Base-by-base conservation (phyloP, 768 basidiomycete genomes). In the Leccinum imitatum region DNA sequence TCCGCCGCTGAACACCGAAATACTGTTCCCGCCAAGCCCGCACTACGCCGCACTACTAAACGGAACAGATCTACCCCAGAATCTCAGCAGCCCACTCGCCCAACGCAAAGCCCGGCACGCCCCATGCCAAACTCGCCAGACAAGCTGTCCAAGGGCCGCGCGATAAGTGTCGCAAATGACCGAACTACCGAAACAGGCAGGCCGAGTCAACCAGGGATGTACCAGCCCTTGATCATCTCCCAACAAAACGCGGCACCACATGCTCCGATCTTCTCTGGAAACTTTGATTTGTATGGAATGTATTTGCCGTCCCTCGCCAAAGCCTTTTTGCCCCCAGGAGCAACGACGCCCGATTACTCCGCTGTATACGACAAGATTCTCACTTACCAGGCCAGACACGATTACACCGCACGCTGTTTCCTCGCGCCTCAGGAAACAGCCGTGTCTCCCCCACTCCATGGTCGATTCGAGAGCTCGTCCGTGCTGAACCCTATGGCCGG, bases 211-310 rank as follows among this genome's bases (percentile, higher is more conserved):
- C 54, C 58, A 7, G 53, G 33, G 19, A 21, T 56, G 39, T 58
- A 17, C n/a, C 63, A 67, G 5, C 61, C 64, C 30, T 8, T 58
- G 1, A 19, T 62, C 14, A 33, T 59, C 10, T 33, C 53, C 2
- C 64, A 66, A 44, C 61, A 56, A 13, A 27, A 11, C 37, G n/a
- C 53, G n/a, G 14, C 61, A 33, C 48, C 58, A 3, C 59, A 37
- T n/a, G 19, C 53, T 11, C 67, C 66, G 3, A 48, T 53, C 10
- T 64, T 73, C 23, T 66, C 69, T 7, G 77, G 78, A 6, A 78
- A 71, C 46, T 77, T 79, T 47, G 78, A 78, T 65, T 48, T 78
- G 35, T 78, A 79, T 57, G 69, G 67, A 17, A 78, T 77, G 76
- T 69, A 71, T 44, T 63, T 79, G 23, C 73, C 76, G 2, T 75